phyloP scores from a whole-genome alignment of 371 early-diverging fungal genomes.

The Mucor lusitanicus region DNA sequence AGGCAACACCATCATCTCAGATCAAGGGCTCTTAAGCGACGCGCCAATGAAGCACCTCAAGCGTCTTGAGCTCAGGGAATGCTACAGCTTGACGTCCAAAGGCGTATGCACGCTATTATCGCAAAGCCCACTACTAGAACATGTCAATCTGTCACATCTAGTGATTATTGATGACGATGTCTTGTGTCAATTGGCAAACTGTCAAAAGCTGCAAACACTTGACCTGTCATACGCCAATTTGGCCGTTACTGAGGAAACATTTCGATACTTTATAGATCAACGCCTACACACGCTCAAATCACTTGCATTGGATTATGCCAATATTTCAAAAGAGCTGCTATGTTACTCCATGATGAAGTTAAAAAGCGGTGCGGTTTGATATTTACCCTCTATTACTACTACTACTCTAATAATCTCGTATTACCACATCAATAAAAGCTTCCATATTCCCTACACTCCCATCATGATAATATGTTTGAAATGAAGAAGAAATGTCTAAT shows the following conservation, averaged over 20 bases:
- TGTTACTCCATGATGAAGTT: slow-evolving; percentile 10
- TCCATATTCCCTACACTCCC: too few species aligned
- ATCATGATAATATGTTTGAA: too few species aligned
- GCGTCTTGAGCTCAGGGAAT: slow-evolving; percentile 10
- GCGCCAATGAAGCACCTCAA: background rate
- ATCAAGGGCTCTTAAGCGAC: background rate
- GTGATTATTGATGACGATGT: slow-evolving; percentile 3
- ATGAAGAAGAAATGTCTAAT: too few species aligned
- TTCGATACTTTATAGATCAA: background rate
- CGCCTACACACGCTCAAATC: slow-evolving; percentile 2
- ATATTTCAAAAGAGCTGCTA: background rate
- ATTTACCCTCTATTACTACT: background rate
- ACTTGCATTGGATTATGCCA: slow-evolving; percentile 4
- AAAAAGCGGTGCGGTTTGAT: slow-evolving; percentile 17
- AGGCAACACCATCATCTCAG: slow-evolving; percentile 5
- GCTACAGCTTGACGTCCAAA: slow-evolving; percentile 7
- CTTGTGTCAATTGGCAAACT: slow-evolving; percentile 2
- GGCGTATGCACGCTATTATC: background rate
- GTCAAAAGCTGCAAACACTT: background rate
- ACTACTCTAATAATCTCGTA: background rate
- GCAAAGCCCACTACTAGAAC: slow-evolving; percentile 11
- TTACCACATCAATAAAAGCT: too few species aligned
- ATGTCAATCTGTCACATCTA: slow-evolving; percentile 11
- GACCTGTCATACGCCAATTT: slow-evolving; percentile 6
- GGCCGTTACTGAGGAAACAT: background rate